Evolutionary conservation across 768 basidiomycete genomes (phyloP).

Genomic region (Daedaleopsis sinensis): DNA sequence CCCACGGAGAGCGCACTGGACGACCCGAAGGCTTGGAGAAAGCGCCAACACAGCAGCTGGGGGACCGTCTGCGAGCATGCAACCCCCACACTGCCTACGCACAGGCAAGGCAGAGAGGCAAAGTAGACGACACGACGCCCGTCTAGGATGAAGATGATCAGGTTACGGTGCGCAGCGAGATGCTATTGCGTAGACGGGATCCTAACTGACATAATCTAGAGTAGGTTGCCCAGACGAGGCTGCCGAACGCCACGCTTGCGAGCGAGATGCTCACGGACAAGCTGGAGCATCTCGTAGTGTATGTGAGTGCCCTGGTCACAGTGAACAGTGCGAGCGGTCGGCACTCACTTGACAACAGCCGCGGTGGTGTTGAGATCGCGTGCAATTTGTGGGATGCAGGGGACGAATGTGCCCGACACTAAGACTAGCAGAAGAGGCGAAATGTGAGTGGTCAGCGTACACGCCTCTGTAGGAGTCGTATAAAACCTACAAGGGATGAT

Average conservation of each 20-base stretch:
- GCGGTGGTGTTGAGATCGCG: slow-evolving; percentile 61
- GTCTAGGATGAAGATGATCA: slow-evolving; percentile 41
- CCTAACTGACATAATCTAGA: slow-evolving; percentile 47
- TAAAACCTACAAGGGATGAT: slow-evolving; percentile 57
- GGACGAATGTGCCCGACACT: slow-evolving; percentile 69
- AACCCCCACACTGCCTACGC: slow-evolving; percentile 62
- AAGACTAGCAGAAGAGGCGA: slow-evolving; percentile 57
- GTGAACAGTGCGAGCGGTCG: too few relatives aligned
- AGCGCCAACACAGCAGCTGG: slow-evolving; percentile 60
- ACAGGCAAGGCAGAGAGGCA: slow-evolving; percentile 57
- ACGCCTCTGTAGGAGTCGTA: neutral
- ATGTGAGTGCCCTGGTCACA: neutral
- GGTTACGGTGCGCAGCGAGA: too few relatives aligned
- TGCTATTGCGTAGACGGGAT: too few relatives aligned
- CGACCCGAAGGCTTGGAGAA: slow-evolving; percentile 67
- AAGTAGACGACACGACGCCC: slow-evolving; percentile 67
- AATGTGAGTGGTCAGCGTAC: too few relatives aligned
- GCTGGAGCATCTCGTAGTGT: slow-evolving; percentile 27
- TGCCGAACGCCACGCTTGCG: slow-evolving; percentile 46
- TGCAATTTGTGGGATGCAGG: slow-evolving; percentile 75
- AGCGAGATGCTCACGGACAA: slow-evolving; percentile 56
- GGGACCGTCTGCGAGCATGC: slow-evolving; percentile 46
- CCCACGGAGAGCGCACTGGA: slow-evolving; percentile 58
- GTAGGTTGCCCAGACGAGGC: slow-evolving; percentile 55
- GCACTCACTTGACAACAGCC: slow-evolving; percentile 53